Conservation (phyloP, 768 basidiomycete genomes). For the Candolleomyces eurysporus region DNA sequence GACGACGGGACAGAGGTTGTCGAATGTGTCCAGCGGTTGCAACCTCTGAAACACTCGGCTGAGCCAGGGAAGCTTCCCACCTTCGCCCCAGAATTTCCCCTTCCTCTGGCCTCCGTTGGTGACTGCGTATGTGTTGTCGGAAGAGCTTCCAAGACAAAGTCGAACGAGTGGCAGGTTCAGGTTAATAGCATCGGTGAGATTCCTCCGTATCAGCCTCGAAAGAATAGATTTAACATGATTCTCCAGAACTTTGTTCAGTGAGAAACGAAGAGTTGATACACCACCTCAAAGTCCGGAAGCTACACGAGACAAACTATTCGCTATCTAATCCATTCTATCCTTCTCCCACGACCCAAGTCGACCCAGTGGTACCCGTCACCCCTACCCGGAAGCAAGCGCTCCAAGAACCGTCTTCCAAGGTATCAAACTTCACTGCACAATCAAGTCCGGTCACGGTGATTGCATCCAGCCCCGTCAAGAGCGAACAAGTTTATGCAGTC, state of each 20-base stretch:
- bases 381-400: conserved; percentile 4
- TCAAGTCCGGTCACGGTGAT: conserved; percentile 18
- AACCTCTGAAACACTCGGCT: conserved; percentile 14
- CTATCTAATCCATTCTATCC: conserved; percentile 49
- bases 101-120: conserved; percentile 45
- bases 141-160: conserved; percentile 33
- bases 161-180: conserved; percentile 43
- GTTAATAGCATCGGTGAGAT: conserved; percentile 52
- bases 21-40: conserved; percentile 55
- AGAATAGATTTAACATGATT: background rate
- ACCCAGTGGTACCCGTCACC: conserved; percentile 5
- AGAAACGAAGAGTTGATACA: conserved; percentile 61
- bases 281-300: conserved; percentile 45
- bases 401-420: conserved; percentile 13
- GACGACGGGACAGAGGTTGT: conserved; percentile 77
- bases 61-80: conserved; percentile 11
- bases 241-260: conserved; percentile 43
- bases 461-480: conserved; percentile 1
- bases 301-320: conserved; percentile 56
- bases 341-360: conserved; percentile 24
- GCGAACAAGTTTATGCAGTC: conserved; percentile 13
- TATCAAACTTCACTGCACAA: conserved; percentile 16
- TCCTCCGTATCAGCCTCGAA: background rate
- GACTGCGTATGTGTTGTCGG: conserved; percentile 47
- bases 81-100: conserved; percentile 19